Evolutionary conservation across 345 rosid genomes (phyloP).

Genomic region (Erodium maritimum): DNA sequence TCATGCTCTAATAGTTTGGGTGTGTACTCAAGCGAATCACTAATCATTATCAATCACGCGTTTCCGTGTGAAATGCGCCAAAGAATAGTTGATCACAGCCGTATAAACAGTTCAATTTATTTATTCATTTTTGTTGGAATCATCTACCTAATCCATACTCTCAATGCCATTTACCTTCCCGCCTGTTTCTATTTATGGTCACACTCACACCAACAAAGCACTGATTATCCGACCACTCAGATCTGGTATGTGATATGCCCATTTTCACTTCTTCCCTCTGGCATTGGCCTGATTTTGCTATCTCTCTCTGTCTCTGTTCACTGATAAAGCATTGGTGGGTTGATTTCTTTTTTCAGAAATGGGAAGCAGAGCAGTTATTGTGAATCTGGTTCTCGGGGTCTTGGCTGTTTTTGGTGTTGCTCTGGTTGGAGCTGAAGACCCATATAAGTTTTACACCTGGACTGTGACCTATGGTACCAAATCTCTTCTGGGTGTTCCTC

Average conservation of each 20-base stretch:
- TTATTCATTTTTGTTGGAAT: not conserved
- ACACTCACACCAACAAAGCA: not conserved
- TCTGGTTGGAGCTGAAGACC: slow-evolving; percentile 58
- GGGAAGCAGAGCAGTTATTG: slow-evolving; percentile 8
- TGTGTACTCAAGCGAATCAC: slow-evolving; percentile 19
- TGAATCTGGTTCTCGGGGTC: slow-evolving; percentile 22
- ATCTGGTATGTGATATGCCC: not conserved
- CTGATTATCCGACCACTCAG: not conserved
- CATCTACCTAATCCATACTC: not conserved
- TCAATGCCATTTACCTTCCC: not conserved
- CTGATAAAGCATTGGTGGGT: not conserved
- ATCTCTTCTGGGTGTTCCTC: slow-evolving; percentile 75
- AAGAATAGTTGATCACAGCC: not conserved
- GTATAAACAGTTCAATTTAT: not conserved
- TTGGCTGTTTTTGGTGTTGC: slow-evolving; percentile 35
- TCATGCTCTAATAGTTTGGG: too few species aligned
- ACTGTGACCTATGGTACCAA: slow-evolving; percentile 73
- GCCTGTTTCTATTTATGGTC: not conserved
- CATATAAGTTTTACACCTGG: slow-evolving; percentile 77
- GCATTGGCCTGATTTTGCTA: not conserved
- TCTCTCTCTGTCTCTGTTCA: too few species aligned
- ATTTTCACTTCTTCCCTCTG: not conserved
- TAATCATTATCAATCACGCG: slow-evolving; percentile 14
- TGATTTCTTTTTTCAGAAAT: not conserved
- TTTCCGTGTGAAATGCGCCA: slow-evolving; percentile 34